Evolutionary conservation across 148 eudicot genomes (phyloP), one percentile per base, ranked within the genome.

Genomic region (Chenopodium berlandieri): DNA sequence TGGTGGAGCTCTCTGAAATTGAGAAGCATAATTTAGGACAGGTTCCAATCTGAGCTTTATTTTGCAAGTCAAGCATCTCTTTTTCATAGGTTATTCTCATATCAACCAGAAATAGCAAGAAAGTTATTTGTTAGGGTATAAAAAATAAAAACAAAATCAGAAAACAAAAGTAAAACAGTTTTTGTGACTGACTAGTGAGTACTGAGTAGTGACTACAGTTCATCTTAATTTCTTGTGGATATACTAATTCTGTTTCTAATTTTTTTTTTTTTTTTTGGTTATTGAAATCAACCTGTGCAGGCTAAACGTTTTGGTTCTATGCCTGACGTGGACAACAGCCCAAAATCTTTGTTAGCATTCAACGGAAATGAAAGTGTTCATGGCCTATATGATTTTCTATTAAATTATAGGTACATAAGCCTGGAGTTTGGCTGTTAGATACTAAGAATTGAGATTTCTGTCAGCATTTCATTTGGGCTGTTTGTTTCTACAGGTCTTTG

Each of bases 1-100:
- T 95, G 83, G 89, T 93, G 84, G 99, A 94, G 90, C 93, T 96
- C 12, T 91, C 94, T 52, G 98, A 96, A 90, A 92, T 96, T 84
- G 98, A 92, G 83, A 96, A 91, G 83, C 88, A 88, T 83, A 92
- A 94, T 81, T 85, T 92, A 40, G 97, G 98, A 37, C 92, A 96
- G 99, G 99, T 96, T 81, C 73, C 64, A 40, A 47, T 52, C 71
- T 32, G n/a, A 20, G 66, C 40, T 80, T 69, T 16, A 68, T n/a
- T 65, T 9, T 63, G 14, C 13, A 40, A 73, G 58, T 67, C 19
- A 20, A 34, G 34, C 23, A 17, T 74, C 12, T 12, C 25, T 67
- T 23, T 17, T 56, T 25, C 27, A 23, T 65, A 31, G 30, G 48
- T 66, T 20, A 62, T 74, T 81, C 64, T 30, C 47, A 27, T 52